phyloP scores from a whole-genome alignment of 2,329 filamentous ascomycete species.

The Trichoderma semiorbis region DNA sequence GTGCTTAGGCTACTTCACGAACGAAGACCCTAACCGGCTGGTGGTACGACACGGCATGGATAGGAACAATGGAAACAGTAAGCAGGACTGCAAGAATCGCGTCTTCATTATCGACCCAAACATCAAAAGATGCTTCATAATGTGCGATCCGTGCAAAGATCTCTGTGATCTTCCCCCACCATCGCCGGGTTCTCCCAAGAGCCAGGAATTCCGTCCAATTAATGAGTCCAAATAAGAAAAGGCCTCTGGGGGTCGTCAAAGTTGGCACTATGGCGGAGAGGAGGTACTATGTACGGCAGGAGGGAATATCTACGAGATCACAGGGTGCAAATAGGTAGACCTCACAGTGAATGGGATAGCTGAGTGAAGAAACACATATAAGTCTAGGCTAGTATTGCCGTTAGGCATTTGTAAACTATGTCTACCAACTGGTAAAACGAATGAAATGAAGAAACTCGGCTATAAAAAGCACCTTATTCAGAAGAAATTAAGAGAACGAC shows the following conservation, averaged over 20 bases:
- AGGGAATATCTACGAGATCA: neutral
- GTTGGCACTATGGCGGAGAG: neutral
- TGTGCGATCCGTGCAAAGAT: neutral
- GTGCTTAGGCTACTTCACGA: constrained; percentile 17
- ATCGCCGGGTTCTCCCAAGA: neutral
- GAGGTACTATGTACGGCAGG: neutral
- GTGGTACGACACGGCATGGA: constrained; percentile 19
- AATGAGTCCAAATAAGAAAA: neutral
- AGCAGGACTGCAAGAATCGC: constrained; percentile 18
- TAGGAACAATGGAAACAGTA: constrained; percentile 18
- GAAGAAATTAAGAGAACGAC: neutral
- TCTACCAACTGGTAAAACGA: neutral
- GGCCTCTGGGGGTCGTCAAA: rapidly evolving
- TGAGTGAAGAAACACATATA: neutral
- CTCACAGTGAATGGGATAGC: too few species aligned
- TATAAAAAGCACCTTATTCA: neutral
- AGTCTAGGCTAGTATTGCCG: neutral
- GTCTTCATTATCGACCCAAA: neutral
- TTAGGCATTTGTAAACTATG: neutral
- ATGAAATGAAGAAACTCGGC: neutral
- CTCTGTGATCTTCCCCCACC: neutral
- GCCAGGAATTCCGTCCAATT: neutral
- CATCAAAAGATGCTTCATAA: neutral
- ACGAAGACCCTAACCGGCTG: constrained; percentile 15
- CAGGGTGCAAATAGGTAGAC: neutral